These are phyloP conservation scores for Ophiostoma montium DNA, from an alignment of 2,329 filamentous ascomycete species.

Conservation along the genomic window DNA sequence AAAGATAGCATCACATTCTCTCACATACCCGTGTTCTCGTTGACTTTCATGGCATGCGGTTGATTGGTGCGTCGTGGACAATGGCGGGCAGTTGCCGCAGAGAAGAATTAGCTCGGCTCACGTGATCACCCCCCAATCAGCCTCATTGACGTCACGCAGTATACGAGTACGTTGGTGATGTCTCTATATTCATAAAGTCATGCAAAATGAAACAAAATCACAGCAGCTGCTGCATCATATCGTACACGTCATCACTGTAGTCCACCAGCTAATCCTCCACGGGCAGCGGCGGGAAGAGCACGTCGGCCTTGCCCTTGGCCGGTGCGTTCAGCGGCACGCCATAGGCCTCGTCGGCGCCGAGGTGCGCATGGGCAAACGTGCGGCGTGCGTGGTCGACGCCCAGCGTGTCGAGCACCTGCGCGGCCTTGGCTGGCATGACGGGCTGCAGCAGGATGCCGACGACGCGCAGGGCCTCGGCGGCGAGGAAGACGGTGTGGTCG, in stretches of 20 bases:
- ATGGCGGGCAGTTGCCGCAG: background rate
- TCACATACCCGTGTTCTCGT: slow-evolving; percentile 22
- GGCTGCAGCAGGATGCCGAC: slow-evolving; percentile 76
- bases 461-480: slow-evolving; percentile 64
- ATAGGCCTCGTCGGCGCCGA: slow-evolving; percentile 56
- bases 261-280: slow-evolving; percentile 22
- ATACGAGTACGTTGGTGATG: background rate
- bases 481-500: slow-evolving; percentile 51
- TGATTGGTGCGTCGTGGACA: background rate
- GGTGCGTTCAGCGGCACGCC: slow-evolving; percentile 32
- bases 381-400: slow-evolving; percentile 53
- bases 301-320: slow-evolving; percentile 25
- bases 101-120: background rate
- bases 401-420: slow-evolving; percentile 59
- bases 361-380: slow-evolving; percentile 44
- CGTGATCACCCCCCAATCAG: no score
- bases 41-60: slow-evolving; percentile 13
- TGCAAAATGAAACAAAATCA: background rate
- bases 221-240: background rate
- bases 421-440: slow-evolving; percentile 71
- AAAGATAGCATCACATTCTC: no score
- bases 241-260: background rate
- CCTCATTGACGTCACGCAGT: background rate
- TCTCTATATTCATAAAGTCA: background rate
- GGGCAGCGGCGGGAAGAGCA: slow-evolving; percentile 38